These are phyloP conservation scores for Botrytis medusae DNA, from an alignment of 2,329 filamentous ascomycete species.

Conservation along the genomic window DNA sequence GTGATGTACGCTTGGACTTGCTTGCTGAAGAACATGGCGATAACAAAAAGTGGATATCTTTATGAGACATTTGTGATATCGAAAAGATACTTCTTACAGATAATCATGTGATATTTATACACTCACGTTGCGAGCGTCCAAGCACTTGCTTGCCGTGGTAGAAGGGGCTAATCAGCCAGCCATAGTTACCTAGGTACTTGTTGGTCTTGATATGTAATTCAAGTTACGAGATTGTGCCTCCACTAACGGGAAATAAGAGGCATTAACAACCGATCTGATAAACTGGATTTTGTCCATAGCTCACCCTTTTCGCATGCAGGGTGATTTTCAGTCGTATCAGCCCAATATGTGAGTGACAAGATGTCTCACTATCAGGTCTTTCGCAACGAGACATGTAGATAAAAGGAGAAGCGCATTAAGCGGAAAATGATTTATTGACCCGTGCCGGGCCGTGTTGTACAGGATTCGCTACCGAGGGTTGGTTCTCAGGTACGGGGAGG, in stretches of 20 bases:
- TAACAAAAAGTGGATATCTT: background rate
- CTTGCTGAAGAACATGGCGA: background rate
- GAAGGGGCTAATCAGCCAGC: background rate
- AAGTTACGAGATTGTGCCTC: background rate
- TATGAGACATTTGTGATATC: slow-evolving; percentile 7
- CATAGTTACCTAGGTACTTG: background rate
- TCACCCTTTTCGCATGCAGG: background rate
- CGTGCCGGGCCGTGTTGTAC: slow-evolving; percentile 5
- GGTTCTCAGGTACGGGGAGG: slow-evolving; percentile 2
- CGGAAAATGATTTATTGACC: background rate
- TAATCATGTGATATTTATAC: slow-evolving; percentile 1
- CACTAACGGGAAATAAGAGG: background rate
- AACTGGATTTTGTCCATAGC: background rate
- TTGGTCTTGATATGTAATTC: background rate
- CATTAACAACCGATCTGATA: background rate
- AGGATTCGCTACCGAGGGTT: slow-evolving; percentile 15
- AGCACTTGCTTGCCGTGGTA: slow-evolving; percentile 4
- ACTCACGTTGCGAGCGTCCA: background rate
- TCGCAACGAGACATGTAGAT: background rate
- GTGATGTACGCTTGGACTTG: background rate
- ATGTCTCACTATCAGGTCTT: background rate
- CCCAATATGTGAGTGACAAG: background rate
- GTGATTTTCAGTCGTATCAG: background rate
- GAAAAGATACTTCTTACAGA: background rate
- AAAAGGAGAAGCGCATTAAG: slow-evolving; percentile 4